phyloP scores from a whole-genome alignment of 805 yeast genomes.

The Naumovozyma dairenensis region DNA sequence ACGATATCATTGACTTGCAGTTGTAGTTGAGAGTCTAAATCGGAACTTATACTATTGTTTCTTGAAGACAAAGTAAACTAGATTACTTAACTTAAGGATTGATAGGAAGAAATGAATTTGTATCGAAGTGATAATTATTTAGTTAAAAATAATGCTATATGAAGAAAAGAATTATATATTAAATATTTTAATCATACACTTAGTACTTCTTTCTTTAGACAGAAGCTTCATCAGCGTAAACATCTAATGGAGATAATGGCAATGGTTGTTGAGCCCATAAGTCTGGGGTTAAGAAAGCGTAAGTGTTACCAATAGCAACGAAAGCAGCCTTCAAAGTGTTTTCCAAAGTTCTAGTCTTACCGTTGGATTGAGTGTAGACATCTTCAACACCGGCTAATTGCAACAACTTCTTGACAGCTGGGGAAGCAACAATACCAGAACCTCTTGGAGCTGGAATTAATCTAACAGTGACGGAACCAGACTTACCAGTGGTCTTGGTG shows the following conservation, averaged over 20 bases:
- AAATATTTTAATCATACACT: conserved; percentile 20
- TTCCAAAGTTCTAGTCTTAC: conserved; percentile 99
- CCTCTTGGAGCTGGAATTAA: conserved; percentile 99
- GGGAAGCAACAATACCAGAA: conserved; percentile 99
- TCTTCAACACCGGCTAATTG: conserved; percentile 99
- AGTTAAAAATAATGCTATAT: too few relatives aligned
- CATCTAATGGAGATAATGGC: conserved; percentile 88
- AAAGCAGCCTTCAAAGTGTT: conserved; percentile 99
- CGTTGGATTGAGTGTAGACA: conserved; percentile 96
- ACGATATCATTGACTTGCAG: too few relatives aligned
- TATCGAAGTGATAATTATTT: too few relatives aligned
- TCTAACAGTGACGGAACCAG: conserved; percentile 98
- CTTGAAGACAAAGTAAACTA: too few relatives aligned
- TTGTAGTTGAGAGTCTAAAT: too few relatives aligned
- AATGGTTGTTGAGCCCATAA: conserved; percentile 85
- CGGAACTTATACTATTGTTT: too few relatives aligned
- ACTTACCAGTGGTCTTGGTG: conserved; percentile 97
- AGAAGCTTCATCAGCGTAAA: conserved; percentile 78
- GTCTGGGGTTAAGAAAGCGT: conserved; percentile 99
- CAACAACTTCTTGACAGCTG: conserved; percentile 97
- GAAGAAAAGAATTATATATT: background rate
- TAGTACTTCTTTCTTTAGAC: conserved; percentile 69
- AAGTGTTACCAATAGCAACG: conserved; percentile 98
- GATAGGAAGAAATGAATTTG: too few relatives aligned
- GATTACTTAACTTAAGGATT: too few relatives aligned